phyloP scores from a whole-genome alignment of 305 asterid species.

The Stenogyne calaminthoides region DNA sequence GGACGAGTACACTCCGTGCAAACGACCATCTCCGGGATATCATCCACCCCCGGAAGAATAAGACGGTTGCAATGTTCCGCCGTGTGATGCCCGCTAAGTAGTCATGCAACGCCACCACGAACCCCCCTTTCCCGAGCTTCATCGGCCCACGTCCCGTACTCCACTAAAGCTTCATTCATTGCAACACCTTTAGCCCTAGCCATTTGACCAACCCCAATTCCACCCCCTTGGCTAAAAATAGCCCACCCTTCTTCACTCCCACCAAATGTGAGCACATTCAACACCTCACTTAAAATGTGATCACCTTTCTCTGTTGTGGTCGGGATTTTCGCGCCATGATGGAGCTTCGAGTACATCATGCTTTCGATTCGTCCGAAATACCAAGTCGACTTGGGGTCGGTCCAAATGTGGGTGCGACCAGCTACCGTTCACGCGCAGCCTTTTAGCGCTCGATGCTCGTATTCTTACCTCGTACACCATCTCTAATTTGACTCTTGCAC shows the following conservation, averaged over 20 bases:
- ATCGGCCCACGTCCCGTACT: constrained; percentile 50
- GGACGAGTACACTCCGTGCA: constrained; percentile 76
- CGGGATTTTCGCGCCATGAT: constrained; percentile 41
- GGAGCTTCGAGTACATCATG: constrained; percentile 80
- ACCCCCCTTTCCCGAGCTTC: constrained; percentile 45
- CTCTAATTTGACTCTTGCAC: constrained; percentile 46
- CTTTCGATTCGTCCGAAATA: constrained; percentile 84
- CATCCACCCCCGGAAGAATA: constrained; percentile 65
- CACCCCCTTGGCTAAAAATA: no score
- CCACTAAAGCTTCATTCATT: constrained; percentile 39
- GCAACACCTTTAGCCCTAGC: no score
- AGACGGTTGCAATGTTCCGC: constrained; percentile 72
- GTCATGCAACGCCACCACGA: constrained; percentile 54
- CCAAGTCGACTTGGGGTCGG: constrained; percentile 53
- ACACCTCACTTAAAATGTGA: no score
- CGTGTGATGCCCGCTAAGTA: constrained; percentile 48
- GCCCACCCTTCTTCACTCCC: no score
- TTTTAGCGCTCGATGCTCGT: constrained; percentile 48
- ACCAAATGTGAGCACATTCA: no score
- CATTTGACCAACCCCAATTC: no score
- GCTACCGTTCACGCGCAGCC: constrained; percentile 38
- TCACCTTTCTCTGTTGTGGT: constrained; percentile 24
- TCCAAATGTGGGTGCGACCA: constrained; percentile 50
- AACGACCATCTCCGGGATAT: constrained; percentile 64
- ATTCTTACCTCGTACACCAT: constrained; percentile 70